Percentiles rank a stretch among this genome's conserved stretches.
These are phyloP conservation scores for Bretschneidera sinensis DNA, from an alignment of 345 rosid genomes.

Conservation along the genomic window DNA sequence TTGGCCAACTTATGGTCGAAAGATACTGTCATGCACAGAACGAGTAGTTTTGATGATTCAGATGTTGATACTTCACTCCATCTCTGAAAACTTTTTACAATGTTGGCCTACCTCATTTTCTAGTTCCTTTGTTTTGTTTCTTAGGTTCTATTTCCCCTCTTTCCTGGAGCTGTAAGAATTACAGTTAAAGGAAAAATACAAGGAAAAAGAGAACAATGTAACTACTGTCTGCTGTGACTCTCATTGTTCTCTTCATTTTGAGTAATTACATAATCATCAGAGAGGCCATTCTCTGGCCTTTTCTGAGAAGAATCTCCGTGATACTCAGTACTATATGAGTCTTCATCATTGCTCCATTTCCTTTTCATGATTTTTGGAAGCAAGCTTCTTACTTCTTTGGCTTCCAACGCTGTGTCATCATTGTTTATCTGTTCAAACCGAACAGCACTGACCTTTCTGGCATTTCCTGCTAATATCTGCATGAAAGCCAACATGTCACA, in stretches of 20 bases:
- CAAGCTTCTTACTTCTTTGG: slow-evolving; percentile 61
- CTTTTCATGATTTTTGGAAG: slow-evolving; percentile 76
- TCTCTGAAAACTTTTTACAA: slow-evolving; percentile 37
- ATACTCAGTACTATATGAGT: slow-evolving; percentile 20
- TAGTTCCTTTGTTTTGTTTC: slow-evolving; percentile 19
- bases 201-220: slow-evolving; percentile 16
- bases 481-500: slow-evolving; percentile 6
- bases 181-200: neutral
- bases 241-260: slow-evolving; percentile 40
- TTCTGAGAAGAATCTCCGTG: slow-evolving; percentile 37
- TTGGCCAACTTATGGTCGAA: slow-evolving; percentile 6
- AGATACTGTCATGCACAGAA: slow-evolving; percentile 11
- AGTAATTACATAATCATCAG: slow-evolving; percentile 42
- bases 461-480: slow-evolving; percentile 94
- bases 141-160: slow-evolving; percentile 11
- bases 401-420: slow-evolving; percentile 44
- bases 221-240: slow-evolving; percentile 21
- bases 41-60: slow-evolving; percentile 23
- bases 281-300: slow-evolving; percentile 31
- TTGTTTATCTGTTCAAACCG: slow-evolving; percentile 69
- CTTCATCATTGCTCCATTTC: slow-evolving; percentile 71
- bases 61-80: slow-evolving; percentile 74
- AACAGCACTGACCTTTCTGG: slow-evolving; percentile 91
- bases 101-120: slow-evolving; percentile 17
- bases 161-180: slow-evolving; percentile 25